Percentiles rank a stretch among this genome's conserved stretches.
These are phyloP conservation scores for Pythium plurisporium DNA, from an alignment of 352 stramenopile species.

Conservation along the genomic window DNA sequence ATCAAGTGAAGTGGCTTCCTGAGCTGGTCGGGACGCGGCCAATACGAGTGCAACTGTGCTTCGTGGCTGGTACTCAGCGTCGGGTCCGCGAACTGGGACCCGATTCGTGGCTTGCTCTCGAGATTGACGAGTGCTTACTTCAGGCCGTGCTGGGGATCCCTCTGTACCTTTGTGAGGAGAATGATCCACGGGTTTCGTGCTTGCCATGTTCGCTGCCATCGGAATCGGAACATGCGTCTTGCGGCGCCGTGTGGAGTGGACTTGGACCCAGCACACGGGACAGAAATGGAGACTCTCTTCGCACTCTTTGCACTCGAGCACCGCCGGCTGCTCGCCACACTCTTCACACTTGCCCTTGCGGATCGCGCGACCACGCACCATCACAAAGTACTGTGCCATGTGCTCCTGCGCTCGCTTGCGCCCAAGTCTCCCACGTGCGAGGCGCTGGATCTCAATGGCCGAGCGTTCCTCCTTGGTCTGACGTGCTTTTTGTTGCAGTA, in stretches of 20 bases:
- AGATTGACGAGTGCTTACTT: too few relatives aligned
- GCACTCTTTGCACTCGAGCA: constrained; percentile 63
- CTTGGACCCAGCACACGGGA: constrained; percentile 67
- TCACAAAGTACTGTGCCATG: constrained; percentile 58
- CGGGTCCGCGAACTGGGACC: too few relatives aligned
- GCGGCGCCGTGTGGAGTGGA: constrained; percentile 50
- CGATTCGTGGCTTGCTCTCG: too few relatives aligned
- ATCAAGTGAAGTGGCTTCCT: too few relatives aligned
- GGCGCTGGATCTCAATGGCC: constrained; percentile 43
- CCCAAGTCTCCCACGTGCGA: constrained; percentile 39
- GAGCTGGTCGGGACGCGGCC: too few relatives aligned
- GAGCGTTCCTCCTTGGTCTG: constrained; percentile 38
- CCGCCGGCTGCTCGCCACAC: constrained; percentile 57
- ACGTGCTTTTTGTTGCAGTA: constrained; percentile 28
- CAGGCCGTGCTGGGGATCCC: too few relatives aligned
- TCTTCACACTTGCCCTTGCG: constrained; percentile 70
- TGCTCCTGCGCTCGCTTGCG: constrained; percentile 38
- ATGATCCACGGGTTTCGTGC: not conserved
- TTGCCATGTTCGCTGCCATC: constrained; percentile 24
- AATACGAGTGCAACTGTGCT: too few relatives aligned
- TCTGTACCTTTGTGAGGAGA: too few relatives aligned
- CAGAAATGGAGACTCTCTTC: constrained; percentile 70
- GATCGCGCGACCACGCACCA: constrained; percentile 61
- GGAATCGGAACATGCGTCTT: constrained; percentile 61
- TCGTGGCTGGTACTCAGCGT: too few relatives aligned